Evolutionary conservation across 1,284 basidiomycete genomes (phyloP).

Genomic region (Cutaneotrichosporon sp.): DNA sequence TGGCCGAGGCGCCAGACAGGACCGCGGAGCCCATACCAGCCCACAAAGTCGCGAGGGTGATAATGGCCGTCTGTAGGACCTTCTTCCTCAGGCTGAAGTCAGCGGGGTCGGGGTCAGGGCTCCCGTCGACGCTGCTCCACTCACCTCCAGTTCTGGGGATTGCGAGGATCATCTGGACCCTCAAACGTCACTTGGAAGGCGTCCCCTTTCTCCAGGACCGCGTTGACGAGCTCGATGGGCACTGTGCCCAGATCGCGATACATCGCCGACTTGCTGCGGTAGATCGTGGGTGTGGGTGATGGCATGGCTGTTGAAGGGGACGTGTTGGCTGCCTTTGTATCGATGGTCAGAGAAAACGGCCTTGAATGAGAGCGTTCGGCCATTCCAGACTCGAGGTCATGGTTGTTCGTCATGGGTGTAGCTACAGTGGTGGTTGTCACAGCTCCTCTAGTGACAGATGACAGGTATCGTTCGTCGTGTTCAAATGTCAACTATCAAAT

Average conservation of each 20-base stretch:
- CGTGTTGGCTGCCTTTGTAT: too few species aligned
- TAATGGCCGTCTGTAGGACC: constrained; percentile 15
- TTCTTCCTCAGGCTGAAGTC: constrained; percentile 11
- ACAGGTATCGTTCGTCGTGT: too few species aligned
- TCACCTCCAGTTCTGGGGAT: constrained; percentile 63
- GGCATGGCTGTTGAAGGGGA: background rate
- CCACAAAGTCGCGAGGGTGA: constrained; percentile 22
- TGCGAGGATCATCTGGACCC: constrained; percentile 58
- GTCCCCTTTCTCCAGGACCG: constrained; percentile 12
- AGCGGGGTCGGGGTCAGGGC: too few species aligned
- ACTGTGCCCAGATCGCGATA: constrained; percentile 10
- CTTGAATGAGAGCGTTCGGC: too few species aligned
- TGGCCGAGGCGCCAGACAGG: constrained; percentile 8
- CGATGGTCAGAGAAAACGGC: too few species aligned
- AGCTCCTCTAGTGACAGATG: too few species aligned
- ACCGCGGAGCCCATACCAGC: constrained; percentile 16
- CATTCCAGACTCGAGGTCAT: too few species aligned
- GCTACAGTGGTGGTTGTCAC: too few species aligned
- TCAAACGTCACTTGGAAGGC: constrained; percentile 57
- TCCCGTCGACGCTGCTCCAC: background rate
- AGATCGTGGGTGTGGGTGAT: constrained; percentile 8
- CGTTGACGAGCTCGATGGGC: constrained; percentile 12
- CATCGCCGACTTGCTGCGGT: background rate
- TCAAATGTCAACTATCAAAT: too few species aligned
- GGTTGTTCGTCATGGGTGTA: too few species aligned